A percentile compares a stretch with the other conserved stretches of the same genome.
Evolutionary conservation across 2,329 filamentous ascomycete species (phyloP).

Genomic region (Magnaporthales sp.): DNA sequence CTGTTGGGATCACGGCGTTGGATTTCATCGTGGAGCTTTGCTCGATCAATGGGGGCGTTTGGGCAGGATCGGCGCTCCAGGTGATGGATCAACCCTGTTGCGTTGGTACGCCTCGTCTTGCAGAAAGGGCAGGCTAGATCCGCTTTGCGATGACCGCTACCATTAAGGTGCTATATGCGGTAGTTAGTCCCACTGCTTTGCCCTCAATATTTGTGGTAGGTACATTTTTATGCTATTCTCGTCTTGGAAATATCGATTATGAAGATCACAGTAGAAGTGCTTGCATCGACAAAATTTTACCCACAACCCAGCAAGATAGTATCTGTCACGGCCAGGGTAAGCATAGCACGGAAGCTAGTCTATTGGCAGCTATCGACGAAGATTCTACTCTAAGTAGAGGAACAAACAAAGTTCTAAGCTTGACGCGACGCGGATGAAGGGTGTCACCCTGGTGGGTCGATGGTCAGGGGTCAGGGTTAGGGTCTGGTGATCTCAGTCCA

Average conservation of each 20-base stretch:
- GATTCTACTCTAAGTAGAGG: no score
- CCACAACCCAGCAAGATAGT: no score
- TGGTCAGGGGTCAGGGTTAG: no score
- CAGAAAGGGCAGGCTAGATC: slow-evolving; percentile 48
- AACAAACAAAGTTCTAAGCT: no score
- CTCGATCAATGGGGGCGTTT: slow-evolving; percentile 35
- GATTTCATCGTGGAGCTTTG: slow-evolving; percentile 36
- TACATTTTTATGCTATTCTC: not conserved
- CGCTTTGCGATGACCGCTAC: slow-evolving; percentile 35
- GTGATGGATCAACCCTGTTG: slow-evolving; percentile 45
- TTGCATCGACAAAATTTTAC: no score
- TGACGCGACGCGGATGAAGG: no score
- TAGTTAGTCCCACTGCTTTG: not conserved
- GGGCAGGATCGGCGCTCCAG: slow-evolving; percentile 47
- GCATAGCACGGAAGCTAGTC: no score
- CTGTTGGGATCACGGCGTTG: slow-evolving; percentile 35
- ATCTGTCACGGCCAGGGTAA: no score
- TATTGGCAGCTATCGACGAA: no score
- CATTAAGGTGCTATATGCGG: slow-evolving; percentile 44
- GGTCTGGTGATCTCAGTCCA: no score
- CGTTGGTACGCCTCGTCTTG: slow-evolving; percentile 30
- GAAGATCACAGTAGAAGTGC: not conserved
- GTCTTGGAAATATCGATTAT: not conserved
- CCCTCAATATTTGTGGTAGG: not conserved
- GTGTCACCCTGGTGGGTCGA: no score